phyloP scores from a whole-genome alignment of 2,329 filamentous ascomycete genomes.

The Dothistroma septosporum region DNA sequence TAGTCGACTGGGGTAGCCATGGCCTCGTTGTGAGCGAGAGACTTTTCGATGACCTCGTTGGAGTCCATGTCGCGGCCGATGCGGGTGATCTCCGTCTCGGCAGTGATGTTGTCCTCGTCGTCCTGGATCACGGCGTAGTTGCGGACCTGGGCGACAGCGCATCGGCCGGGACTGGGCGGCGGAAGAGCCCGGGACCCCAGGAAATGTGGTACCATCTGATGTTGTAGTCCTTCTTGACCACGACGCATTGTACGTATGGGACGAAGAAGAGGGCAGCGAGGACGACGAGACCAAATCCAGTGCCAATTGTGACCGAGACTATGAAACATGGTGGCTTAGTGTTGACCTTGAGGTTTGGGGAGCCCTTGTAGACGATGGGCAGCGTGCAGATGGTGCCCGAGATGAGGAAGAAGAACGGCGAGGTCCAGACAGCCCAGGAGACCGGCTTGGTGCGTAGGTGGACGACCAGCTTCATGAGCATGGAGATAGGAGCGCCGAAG shows the following conservation, averaged over 20 bases:
- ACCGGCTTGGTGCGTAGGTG: constrained; percentile 49
- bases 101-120: constrained; percentile 32
- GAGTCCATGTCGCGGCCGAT: constrained; percentile 40
- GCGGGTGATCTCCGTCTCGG: constrained; percentile 36
- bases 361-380: constrained; percentile 55
- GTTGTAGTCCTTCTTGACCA: constrained; percentile 34
- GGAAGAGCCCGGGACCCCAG: constrained; percentile 39
- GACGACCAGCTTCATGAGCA: constrained; percentile 48
- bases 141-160: constrained; percentile 59
- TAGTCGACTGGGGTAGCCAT: constrained; percentile 41
- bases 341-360: constrained; percentile 43
- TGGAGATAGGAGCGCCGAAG: constrained; percentile 50
- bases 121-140: constrained; percentile 74
- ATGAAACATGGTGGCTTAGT: constrained; percentile 43
- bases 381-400: constrained; percentile 51
- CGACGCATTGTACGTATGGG: constrained; percentile 32
- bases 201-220: constrained; percentile 34
- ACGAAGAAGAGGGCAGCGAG: constrained; percentile 44
- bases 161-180: constrained; percentile 53
- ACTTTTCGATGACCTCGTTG: constrained; percentile 33
- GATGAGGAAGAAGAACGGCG: constrained; percentile 48
- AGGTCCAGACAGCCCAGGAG: constrained; percentile 47
- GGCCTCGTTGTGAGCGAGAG: constrained; percentile 31
- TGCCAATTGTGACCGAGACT: constrained; percentile 49
- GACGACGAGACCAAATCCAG: constrained; percentile 33